phyloP scores from a whole-genome alignment of 495 filamentous ascomycete genomes.

The Daldinia concentrica region DNA sequence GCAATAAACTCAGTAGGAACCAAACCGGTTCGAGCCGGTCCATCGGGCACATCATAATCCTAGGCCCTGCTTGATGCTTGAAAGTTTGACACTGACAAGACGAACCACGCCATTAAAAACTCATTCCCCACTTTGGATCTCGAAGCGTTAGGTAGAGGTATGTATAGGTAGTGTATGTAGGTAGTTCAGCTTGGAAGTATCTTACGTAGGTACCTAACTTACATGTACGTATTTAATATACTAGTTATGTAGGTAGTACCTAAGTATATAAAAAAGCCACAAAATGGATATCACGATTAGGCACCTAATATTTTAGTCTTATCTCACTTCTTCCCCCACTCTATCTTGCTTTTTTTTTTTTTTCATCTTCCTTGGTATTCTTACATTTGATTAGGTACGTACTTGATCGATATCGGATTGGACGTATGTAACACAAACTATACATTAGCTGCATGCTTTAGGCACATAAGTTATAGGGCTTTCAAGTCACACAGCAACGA shows the following conservation, averaged over 20 bases:
- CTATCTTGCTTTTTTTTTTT: background rate
- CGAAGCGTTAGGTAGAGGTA: too few species aligned
- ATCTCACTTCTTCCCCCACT: background rate
- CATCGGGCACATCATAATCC: constrained; percentile 9
- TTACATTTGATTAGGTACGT: background rate
- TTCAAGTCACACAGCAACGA: background rate
- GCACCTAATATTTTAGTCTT: background rate
- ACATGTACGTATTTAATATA: too few species aligned
- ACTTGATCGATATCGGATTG: background rate
- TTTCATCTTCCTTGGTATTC: background rate
- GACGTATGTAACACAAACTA: background rate
- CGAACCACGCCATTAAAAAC: constrained; percentile 7
- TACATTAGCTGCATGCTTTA: background rate
- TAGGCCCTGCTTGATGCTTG: constrained; percentile 4
- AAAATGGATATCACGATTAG: too few species aligned
- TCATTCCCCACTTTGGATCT: constrained; percentile 21
- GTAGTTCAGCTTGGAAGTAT: background rate
- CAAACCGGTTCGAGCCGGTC: constrained; percentile 38
- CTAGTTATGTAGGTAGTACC: too few species aligned
- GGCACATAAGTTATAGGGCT: background rate
- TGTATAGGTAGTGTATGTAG: too few species aligned
- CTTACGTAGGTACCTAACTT: constrained; percentile 15
- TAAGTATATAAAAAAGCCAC: too few species aligned
- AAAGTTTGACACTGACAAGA: constrained; percentile 7
- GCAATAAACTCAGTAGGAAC: constrained; percentile 14